Evolutionary conservation across 192 early-diverging fungal genomes (phyloP).

Genomic region (Mycoemilia scoparia): DNA sequence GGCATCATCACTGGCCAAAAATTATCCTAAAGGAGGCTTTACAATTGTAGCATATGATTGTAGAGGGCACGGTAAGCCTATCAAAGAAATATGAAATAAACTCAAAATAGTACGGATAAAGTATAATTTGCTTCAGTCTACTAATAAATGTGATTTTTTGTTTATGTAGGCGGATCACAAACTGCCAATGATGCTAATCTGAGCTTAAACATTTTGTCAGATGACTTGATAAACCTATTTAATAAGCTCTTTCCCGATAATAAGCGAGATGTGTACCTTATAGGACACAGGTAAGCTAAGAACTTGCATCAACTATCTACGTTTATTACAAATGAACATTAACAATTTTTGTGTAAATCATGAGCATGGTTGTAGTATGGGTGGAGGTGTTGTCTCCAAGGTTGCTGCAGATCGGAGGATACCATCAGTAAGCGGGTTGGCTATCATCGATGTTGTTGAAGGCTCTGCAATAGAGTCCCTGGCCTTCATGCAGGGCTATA

Average conservation of each 20-base stretch:
- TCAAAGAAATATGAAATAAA: too few relatives aligned
- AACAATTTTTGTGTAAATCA: neutral
- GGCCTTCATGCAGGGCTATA: constrained; percentile 15
- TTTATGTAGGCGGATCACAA: constrained; percentile 19
- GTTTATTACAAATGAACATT: neutral
- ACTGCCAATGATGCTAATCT: constrained; percentile 32
- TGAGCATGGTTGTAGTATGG: constrained; percentile 35
- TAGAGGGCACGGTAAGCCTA: constrained; percentile 48
- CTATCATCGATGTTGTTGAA: constrained; percentile 64
- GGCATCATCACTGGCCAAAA: constrained; percentile 28
- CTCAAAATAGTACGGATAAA: too few relatives aligned
- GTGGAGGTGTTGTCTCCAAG: constrained; percentile 54
- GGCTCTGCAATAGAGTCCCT: constrained; percentile 37
- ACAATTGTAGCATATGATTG: constrained; percentile 45
- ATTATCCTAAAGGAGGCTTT: constrained; percentile 10
- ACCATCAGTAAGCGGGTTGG: constrained; percentile 35
- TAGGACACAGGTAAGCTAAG: constrained; percentile 65
- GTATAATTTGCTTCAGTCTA: neutral
- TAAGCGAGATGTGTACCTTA: constrained; percentile 36
- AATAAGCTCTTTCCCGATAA: constrained; percentile 26
- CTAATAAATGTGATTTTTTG: neutral
- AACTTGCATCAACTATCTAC: too few relatives aligned
- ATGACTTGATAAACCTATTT: constrained; percentile 36
- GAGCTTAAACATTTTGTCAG: constrained; percentile 33
- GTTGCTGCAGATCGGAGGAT: constrained; percentile 32